Evolutionary conservation across 352 stramenopile species (phyloP).

Genomic region (Lagenidium sp.): DNA sequence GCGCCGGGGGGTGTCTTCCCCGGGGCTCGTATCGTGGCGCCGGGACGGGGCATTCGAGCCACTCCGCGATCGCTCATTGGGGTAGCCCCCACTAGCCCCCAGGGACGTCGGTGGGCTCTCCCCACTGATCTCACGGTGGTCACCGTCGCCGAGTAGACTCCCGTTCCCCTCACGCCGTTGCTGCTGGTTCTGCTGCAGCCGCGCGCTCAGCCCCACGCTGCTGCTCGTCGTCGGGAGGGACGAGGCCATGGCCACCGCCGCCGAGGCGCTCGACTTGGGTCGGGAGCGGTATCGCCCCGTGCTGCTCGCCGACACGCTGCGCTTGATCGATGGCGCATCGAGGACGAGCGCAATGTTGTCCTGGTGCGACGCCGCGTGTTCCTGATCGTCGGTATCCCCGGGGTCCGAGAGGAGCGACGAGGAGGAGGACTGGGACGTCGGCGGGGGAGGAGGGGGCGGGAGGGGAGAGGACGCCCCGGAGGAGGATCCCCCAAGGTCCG

Average conservation of each 20-base stretch:
- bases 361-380: conserved; percentile 2
- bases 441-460: conserved; percentile 11
- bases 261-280: not conserved
- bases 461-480: conserved; percentile 1
- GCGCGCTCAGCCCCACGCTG: conserved; percentile 3
- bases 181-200: not conserved
- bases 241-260: not conserved
- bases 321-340: conserved; percentile 9
- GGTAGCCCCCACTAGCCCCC: no score
- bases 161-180: conserved; percentile 9
- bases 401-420: no score
- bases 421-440: conserved; percentile 6
- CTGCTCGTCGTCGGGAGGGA: conserved; percentile 1
- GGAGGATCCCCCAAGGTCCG: not conserved
- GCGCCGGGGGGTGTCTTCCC: conserved; percentile 10
- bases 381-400: no score
- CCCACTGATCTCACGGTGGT: conserved; percentile 5
- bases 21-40: conserved; percentile 4
- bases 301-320: conserved; percentile 10
- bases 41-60: conserved; percentile 6
- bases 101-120: conserved; percentile 14
- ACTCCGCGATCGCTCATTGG: conserved; percentile 12
- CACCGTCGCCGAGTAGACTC: conserved; percentile 9
- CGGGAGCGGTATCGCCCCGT: conserved; percentile 8
- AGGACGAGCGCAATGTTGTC: not conserved